These are phyloP conservation scores for Pseudevernia furfuracea DNA, from an alignment of 495 filamentous ascomycete species.

Conservation along the genomic window DNA sequence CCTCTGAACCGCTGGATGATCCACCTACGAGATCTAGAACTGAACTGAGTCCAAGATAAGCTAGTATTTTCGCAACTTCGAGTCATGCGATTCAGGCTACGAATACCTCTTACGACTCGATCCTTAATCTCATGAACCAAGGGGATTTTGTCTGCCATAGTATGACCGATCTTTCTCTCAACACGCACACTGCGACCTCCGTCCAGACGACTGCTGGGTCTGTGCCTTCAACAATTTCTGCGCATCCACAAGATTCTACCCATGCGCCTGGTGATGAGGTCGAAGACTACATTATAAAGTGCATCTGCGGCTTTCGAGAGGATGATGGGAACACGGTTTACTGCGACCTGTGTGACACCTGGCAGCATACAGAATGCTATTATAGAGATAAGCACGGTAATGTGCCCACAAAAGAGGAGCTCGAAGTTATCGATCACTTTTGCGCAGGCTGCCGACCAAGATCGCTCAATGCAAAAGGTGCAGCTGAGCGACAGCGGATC, in stretches of 20 bases:
- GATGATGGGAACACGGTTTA: conserved; percentile 97
- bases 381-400: conserved; percentile 45
- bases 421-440: conserved; percentile 60
- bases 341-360: conserved; percentile 91
- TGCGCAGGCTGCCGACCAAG: conserved; percentile 82
- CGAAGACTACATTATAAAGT: conserved; percentile 94
- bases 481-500: conserved; percentile 56
- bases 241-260: conserved; percentile 35
- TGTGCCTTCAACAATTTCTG: conserved; percentile 48
- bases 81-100: conserved; percentile 49
- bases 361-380: conserved; percentile 97
- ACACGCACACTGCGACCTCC: conserved; percentile 54
- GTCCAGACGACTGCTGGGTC: conserved; percentile 56
- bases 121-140: conserved; percentile 15
- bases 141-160: conserved; percentile 61
- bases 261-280: conserved; percentile 58
- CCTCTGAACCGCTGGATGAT: conserved; percentile 3
- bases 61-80: not conserved
- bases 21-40: not conserved
- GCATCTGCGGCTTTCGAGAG: conserved; percentile 84
- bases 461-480: conserved; percentile 58
- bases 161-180: conserved; percentile 82
- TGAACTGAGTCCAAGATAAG: not conserved
- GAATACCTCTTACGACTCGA: conserved; percentile 15
- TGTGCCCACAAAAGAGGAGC: conserved; percentile 51